A percentile compares a stretch with the other conserved stretches of the same genome.
Conservation (phyloP, 2,329 filamentous ascomycete species). For the Hymenoscyphus fraxineus region DNA sequence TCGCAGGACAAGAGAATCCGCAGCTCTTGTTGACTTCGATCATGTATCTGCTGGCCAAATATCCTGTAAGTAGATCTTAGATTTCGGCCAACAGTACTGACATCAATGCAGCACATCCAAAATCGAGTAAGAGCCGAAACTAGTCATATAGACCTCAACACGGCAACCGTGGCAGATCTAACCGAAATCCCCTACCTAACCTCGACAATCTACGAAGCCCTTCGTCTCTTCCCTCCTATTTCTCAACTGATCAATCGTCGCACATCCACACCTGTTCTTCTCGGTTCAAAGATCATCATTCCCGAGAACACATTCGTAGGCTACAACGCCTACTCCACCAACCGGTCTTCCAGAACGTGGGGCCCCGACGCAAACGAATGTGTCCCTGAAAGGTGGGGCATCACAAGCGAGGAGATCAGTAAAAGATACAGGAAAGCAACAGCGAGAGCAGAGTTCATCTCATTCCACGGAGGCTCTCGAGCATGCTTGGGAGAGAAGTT, state of each 20-base stretch:
- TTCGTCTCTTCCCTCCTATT: conserved; percentile 12
- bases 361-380: conserved; percentile 3
- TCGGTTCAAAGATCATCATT: conserved; percentile 2
- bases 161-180: background rate
- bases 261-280: background rate
- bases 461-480: conserved; percentile 7
- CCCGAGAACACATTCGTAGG: conserved; percentile 7
- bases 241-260: conserved; percentile 12
- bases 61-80: background rate
- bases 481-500: conserved; percentile 10
- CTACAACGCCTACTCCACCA: conserved; percentile 10
- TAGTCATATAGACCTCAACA: background rate
- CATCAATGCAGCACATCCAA: conserved; percentile 5
- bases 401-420: conserved; percentile 9
- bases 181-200: conserved; percentile 9
- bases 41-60: conserved; percentile 10
- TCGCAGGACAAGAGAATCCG: conserved; percentile 11
- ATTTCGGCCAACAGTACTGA: background rate
- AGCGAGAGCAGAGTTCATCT: conserved; percentile 6
- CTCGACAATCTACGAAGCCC: conserved; percentile 9
- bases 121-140: background rate
- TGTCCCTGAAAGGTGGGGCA: conserved; percentile 5
- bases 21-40: conserved; percentile 10
- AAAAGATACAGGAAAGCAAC: conserved; percentile 3
- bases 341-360: conserved; percentile 1